Percentiles rank a stretch among this genome's conserved stretches.
Evolutionary conservation across 495 filamentous ascomycete species (phyloP).

Genomic region (Paragyromitra xinjiangensis): DNA sequence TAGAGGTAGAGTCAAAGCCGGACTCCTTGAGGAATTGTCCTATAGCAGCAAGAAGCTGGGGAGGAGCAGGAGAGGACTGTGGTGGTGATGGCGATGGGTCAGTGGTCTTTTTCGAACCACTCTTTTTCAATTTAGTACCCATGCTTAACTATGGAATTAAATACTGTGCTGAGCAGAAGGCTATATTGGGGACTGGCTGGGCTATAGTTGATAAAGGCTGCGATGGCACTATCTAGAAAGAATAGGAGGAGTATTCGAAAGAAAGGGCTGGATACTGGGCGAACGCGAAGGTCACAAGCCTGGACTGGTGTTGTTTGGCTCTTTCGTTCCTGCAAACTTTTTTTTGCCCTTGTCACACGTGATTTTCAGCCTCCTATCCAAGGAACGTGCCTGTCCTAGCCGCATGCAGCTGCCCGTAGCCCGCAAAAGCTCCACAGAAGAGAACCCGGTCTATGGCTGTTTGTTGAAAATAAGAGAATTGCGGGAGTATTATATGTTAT

Average conservation of each 20-base stretch:
- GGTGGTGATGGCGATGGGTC: slow-evolving; percentile 14
- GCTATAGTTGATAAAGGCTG: neutral
- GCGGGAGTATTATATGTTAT: slow-evolving; percentile 9
- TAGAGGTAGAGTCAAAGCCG: slow-evolving; percentile 50
- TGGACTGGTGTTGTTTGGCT: slow-evolving; percentile 12
- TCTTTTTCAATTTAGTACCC: slow-evolving; percentile 44
- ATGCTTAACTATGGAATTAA: slow-evolving; percentile 3
- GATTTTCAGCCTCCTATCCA: slow-evolving; percentile 44
- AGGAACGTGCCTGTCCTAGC: slow-evolving; percentile 24
- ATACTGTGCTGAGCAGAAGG: neutral
- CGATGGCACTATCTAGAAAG: neutral
- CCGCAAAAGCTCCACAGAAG: neutral
- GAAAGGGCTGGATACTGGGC: neutral
- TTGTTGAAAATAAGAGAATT: neutral
- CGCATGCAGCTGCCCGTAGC: slow-evolving; percentile 21
- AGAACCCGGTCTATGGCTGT: slow-evolving; percentile 19
- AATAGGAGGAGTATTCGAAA: neutral
- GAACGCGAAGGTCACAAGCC: neutral
- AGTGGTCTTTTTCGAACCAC: slow-evolving; percentile 9
- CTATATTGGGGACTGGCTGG: neutral
- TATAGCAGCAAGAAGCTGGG: slow-evolving; percentile 51
- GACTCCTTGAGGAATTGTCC: slow-evolving; percentile 53
- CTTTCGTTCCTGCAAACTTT: slow-evolving; percentile 36
- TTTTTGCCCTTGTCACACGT: slow-evolving; percentile 39
- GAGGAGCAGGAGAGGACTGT: slow-evolving; percentile 21